phyloP scores from a whole-genome alignment of 2,329 filamentous ascomycete species.

The Dactylellina leptospora region DNA sequence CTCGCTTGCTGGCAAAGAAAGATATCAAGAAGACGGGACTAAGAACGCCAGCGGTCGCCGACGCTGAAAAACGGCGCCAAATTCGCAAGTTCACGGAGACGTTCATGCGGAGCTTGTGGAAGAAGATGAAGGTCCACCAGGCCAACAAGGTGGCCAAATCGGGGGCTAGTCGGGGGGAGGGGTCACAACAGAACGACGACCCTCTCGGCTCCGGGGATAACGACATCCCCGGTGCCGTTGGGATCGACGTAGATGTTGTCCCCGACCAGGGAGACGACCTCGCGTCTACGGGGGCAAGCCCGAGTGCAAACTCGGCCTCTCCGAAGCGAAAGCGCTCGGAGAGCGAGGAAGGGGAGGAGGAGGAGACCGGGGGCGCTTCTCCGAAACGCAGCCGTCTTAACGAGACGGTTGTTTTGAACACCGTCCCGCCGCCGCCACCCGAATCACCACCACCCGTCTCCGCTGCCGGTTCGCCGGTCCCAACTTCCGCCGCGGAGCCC shows the following conservation, averaged over 20 bases:
- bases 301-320: conserved; percentile 22
- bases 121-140: conserved; percentile 50
- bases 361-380: conserved; percentile 11
- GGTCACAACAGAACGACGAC: conserved; percentile 14
- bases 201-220: conserved; percentile 1
- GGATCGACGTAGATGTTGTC: neutral
- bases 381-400: conserved; percentile 51
- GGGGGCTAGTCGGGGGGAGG: conserved; percentile 5
- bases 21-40: conserved; percentile 46
- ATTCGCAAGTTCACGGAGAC: conserved; percentile 41
- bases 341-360: conserved; percentile 20
- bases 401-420: conserved; percentile 44
- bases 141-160: conserved; percentile 33
- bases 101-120: conserved; percentile 45
- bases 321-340: conserved; percentile 42
- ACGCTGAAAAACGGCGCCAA: conserved; percentile 34
- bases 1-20: conserved; percentile 43
- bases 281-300: conserved; percentile 31
- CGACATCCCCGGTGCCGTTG: conserved; percentile 15
- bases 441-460: conserved; percentile 10
- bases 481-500: neutral
- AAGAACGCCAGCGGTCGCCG: conserved; percentile 18
- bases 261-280: conserved; percentile 8
- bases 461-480: conserved; percentile 3
- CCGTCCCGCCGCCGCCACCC: conserved; percentile 32